Conservation (phyloP, 345 rosid genomes). For the Populus simonii region DNA sequence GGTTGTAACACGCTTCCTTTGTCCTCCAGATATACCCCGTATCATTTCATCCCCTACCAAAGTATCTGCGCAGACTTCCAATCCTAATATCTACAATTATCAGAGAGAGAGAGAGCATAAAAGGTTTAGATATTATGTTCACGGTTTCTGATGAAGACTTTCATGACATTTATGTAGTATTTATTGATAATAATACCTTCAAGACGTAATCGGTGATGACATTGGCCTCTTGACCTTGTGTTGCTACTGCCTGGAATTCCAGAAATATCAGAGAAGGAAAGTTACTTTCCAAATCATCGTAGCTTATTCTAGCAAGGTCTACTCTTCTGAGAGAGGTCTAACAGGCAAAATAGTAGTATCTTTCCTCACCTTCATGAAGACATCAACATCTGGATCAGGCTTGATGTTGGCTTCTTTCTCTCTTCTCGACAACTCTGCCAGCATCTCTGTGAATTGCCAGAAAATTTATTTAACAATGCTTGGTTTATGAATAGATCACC, state of each 20-base stretch:
- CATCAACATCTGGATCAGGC: constrained; percentile 79
- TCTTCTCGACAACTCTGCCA: constrained; percentile 70
- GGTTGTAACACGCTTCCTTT: constrained; percentile 81
- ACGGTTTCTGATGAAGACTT: neutral
- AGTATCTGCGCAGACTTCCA: constrained; percentile 67
- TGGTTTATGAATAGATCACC: neutral
- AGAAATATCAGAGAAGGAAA: neutral
- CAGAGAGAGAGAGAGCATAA: neutral
- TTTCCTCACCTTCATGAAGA: constrained; percentile 68
- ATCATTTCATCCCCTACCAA: constrained; percentile 69
- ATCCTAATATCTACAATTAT: constrained; percentile 58
- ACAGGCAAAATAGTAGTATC: neutral
- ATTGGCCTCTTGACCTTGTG: constrained; percentile 50
- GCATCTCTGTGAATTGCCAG: constrained; percentile 42
- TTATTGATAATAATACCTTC: constrained; percentile 42
- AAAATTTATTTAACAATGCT: neutral
- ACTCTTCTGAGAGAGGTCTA: neutral
- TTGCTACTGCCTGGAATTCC: constrained; percentile 45
- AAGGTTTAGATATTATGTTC: neutral
- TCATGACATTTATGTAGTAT: neutral
- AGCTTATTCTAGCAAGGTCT: neutral
- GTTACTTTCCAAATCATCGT: neutral
- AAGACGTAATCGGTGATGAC: constrained; percentile 70
- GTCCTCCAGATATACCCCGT: constrained; percentile 84
- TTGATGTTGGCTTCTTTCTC: constrained; percentile 72